Base-by-base conservation (phyloP, 805 yeast genomes). In the Schizosaccharomyces japonicus region DNA sequence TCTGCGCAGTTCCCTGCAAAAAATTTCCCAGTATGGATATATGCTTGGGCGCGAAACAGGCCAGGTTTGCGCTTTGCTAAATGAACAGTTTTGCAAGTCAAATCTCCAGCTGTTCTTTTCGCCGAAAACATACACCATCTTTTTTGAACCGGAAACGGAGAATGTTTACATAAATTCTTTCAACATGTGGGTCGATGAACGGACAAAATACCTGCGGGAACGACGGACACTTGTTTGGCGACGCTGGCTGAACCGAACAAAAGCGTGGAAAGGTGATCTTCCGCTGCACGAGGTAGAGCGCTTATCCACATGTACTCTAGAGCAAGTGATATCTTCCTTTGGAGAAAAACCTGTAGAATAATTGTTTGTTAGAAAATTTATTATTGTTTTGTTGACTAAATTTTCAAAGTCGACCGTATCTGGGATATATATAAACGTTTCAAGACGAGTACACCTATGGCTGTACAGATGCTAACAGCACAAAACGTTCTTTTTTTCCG, bases 1-100 rank as follows among this genome's bases (percentile, higher is more conserved):
- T 61, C 65, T 81, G 28, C 17, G 23, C 17, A 36, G 42, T 8
- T 36, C 42, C 17, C 27, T 36, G 25, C 42, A 36, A 19, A 13
- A 13, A 11, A 36, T 36, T 5, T 36, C 42, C 5, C 42, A 36
- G 27, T 13, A 36, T n/a, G 42, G 42, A 6, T 36, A 36, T 36
- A 25, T 36, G 27, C 27, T 27, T 19, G 42, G 42, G 15, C 42
- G 42, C 17, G 42, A 23, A 7, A 19, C 42, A 19, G 23, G 26
- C 5, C 17, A 27, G 17, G 17, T 36, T 25, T 27, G 23, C 23
- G 17, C 42, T 5, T 21, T 36, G 17, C 23, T 36, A 19, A 36
- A 36, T 36, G 42, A 36, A 21, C 42, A 21, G 3, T 36, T 36
- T 23, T 36, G 42, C 42, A 36, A 36, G n/a, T 36, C 42, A 11